Base-by-base conservation (phyloP, 2,329 filamentous ascomycete genomes). In the Coniochaeta sp. region DNA sequence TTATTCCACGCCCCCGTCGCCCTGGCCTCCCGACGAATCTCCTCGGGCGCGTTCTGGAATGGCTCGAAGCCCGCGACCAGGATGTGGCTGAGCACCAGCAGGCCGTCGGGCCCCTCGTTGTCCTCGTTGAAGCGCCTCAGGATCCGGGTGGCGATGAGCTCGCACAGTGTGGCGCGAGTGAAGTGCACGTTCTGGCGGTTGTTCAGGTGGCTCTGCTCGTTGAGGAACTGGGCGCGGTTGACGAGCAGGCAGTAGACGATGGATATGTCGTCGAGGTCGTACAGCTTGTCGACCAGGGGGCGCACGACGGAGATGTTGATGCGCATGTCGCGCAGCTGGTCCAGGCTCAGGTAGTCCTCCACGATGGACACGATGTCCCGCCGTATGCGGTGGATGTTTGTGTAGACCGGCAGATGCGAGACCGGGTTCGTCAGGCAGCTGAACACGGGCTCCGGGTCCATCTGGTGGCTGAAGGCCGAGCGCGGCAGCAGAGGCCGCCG, bases 191-290 rank as follows among this genome's bases (percentile, higher is more conserved):
- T 93, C 71, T 93, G 89, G 62, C 90, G 86, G 69, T 91, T 90
- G 67, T 84, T 84, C 67, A 90, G 82, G 67, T 89, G 87, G 12
- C 85, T 81, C 71, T 95, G 90, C 71, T 95, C 89, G 60, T 88
- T 82, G 26, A 93, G 78, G 67, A 95, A 95, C 69, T 92, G 89
- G 36, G 86, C 85, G 16, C 90, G 83, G 68, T 96, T 95, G 65
- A 95, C 90, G 24, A 96, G 81, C 62, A 96, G 76, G 70, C 90
- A 93, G 72, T 93, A 95, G 12, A 95, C 89, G 60, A 93, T 86
- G 1, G 90, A 93, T 43, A 93, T 87, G 75, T 95, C 91, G 62
- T 90, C 82, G 61, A 87, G 81, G 67, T 90, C 86, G 70, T 91
- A 95, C 9, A 93, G 81, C 70, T 90, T 89, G 70, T 95, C 89